phyloP scores from a whole-genome alignment of 108 stramenopile genomes.

The Skeletonema grethae region DNA sequence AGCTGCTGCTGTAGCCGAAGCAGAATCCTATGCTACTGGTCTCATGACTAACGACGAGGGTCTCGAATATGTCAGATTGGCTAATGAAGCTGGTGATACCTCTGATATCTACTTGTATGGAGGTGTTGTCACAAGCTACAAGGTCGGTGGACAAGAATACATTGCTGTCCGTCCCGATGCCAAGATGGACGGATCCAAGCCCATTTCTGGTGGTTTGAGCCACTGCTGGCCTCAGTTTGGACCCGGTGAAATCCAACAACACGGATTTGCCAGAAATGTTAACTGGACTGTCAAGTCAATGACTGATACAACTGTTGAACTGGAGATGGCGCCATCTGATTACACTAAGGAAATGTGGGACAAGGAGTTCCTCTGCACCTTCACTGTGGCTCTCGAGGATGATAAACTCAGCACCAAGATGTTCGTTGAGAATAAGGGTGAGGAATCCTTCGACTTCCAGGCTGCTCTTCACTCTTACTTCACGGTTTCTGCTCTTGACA shows the following conservation, averaged over 20 bases:
- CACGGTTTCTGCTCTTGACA: slow-evolving; percentile 88
- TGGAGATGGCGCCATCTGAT: slow-evolving; percentile 83
- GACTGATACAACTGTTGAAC: slow-evolving; percentile 71
- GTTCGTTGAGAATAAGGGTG: slow-evolving; percentile 84
- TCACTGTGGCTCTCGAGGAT: slow-evolving; percentile 77
- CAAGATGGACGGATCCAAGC: slow-evolving; percentile 96
- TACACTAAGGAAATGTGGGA: slow-evolving; percentile 98
- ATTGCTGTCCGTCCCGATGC: slow-evolving; percentile 97
- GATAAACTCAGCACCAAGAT: slow-evolving; percentile 87
- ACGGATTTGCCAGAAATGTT: slow-evolving; percentile 97
- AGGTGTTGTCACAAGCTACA: slow-evolving; percentile 81
- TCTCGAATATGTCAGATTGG: slow-evolving; percentile 79
- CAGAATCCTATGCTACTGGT: slow-evolving; percentile 43
- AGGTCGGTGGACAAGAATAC: slow-evolving; percentile 78
- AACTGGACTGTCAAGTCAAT: slow-evolving; percentile 86
- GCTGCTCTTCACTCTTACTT: slow-evolving; percentile 96
- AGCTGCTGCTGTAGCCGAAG: slow-evolving; percentile 24
- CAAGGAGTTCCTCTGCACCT: slow-evolving; percentile 88
- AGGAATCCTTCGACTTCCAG: slow-evolving; percentile 91
- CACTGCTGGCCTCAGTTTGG: slow-evolving; percentile 96
- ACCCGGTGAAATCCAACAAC: slow-evolving; percentile 94
- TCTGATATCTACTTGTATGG: slow-evolving; percentile 81
- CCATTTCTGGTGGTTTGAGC: slow-evolving; percentile 92
- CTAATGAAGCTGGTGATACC: slow-evolving; percentile 62
- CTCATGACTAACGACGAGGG: slow-evolving; percentile 74